Conservation (phyloP, 2,329 filamentous ascomycete species). For the Aspergillus latus region DNA sequence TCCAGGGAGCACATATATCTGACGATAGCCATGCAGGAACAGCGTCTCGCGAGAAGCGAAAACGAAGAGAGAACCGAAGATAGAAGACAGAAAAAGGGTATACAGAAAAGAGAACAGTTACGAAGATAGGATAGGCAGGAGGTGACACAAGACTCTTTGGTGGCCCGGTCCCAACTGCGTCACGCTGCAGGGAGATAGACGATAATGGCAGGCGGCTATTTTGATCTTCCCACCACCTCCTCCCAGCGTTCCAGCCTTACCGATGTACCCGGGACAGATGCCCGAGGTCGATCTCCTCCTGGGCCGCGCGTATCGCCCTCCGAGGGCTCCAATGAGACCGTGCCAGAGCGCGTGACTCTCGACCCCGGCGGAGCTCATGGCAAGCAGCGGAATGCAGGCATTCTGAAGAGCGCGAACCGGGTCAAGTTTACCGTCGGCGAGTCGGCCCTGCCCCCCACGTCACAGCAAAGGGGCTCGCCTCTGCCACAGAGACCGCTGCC, state of each 20-base stretch:
- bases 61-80: no score
- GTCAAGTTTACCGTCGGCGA: conserved; percentile 34
- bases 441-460: conserved; percentile 26
- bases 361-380: conserved; percentile 30
- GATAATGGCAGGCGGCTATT: conserved; percentile 36
- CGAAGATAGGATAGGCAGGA: no score
- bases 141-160: no score
- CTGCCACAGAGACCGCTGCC: conserved; percentile 35
- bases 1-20: conserved; percentile 19
- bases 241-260: conserved; percentile 27
- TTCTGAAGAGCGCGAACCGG: conserved; percentile 37
- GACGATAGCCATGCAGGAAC: conserved; percentile 18
- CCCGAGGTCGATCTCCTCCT: conserved; percentile 26
- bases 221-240: conserved; percentile 33
- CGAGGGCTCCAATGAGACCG: conserved; percentile 26
- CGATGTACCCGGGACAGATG: conserved; percentile 23
- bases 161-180: conserved; percentile 6
- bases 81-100: no score
- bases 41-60: neutral
- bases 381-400: conserved; percentile 40
- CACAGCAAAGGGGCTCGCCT: conserved; percentile 31
- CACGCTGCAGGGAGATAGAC: conserved; percentile 9
- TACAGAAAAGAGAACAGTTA: no score
- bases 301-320: conserved; percentile 28
- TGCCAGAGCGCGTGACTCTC: conserved; percentile 17